A percentile compares a stretch with the other conserved stretches of the same genome.
These are phyloP conservation scores for Taphrina flavorubra DNA, from an alignment of 1,139 yeast genomes.

Conservation along the genomic window DNA sequence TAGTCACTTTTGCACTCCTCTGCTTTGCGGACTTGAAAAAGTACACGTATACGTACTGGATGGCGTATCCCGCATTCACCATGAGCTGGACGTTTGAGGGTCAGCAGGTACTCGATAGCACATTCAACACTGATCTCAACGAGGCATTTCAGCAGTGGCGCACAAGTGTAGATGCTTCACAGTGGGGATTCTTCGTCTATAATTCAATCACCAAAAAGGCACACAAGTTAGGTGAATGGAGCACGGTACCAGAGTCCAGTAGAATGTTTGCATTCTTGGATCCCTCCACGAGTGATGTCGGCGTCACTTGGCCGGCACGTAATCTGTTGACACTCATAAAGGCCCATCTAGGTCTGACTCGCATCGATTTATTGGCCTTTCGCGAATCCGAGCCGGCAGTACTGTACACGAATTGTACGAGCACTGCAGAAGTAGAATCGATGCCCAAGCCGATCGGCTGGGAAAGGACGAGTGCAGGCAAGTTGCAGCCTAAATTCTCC, in stretches of 20 bases:
- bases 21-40: conserved; percentile 87
- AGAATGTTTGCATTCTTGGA: conserved; percentile 64
- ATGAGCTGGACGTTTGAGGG: conserved; percentile 16
- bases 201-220: not conserved
- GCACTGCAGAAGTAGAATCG: not conserved
- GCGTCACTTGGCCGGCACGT: conserved; percentile 67
- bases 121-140: conserved; percentile 8
- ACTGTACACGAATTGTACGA: conserved; percentile 5
- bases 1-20: conserved; percentile 63
- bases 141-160: not conserved
- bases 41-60: conserved; percentile 88
- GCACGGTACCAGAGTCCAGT: conserved; percentile 3
- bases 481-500: conserved; percentile 78
- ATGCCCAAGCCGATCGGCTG: conserved; percentile 66
- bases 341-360: conserved; percentile 51
- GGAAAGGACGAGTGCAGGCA: conserved; percentile 74
- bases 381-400: conserved; percentile 46
- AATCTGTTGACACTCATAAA: conserved; percentile 68
- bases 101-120: not conserved
- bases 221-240: conserved; percentile 12
- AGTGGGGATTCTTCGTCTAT: conserved; percentile 28
- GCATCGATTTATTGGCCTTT: conserved; percentile 55
- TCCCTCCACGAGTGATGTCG: conserved; percentile 55
- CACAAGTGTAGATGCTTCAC: conserved; percentile 7
- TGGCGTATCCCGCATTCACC: conserved; percentile 72